A percentile compares a stretch with the other conserved stretches of the same genome.
These are phyloP conservation scores for Talaromyces pinophilus DNA, from an alignment of 2,329 filamentous ascomycete species.

Conservation along the genomic window DNA sequence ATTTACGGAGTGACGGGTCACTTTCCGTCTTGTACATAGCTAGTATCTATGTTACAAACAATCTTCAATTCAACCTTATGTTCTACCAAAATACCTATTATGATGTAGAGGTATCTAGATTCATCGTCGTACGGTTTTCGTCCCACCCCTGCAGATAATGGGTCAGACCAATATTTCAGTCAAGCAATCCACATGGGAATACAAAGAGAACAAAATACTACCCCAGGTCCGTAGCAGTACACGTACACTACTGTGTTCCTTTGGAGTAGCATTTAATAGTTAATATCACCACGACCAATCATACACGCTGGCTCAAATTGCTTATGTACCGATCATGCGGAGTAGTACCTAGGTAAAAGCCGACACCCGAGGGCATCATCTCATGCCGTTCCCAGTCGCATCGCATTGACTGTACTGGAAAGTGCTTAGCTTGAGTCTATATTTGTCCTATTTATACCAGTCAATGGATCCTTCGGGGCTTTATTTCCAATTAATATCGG, in stretches of 20 bases:
- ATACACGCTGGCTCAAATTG: not conserved
- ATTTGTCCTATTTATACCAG: not conserved
- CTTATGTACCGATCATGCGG: not conserved
- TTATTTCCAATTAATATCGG: not conserved
- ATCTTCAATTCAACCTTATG: not conserved
- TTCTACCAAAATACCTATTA: not conserved
- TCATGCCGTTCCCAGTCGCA: not conserved
- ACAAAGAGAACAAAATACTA: not conserved
- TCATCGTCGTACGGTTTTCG: not conserved
- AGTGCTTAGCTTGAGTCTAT: not conserved
- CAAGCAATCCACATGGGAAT: not conserved
- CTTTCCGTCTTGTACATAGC: constrained; percentile 11
- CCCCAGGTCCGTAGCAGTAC: not conserved
- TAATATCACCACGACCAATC: not conserved
- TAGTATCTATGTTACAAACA: constrained; percentile 12
- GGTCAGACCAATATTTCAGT: not conserved
- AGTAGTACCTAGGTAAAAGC: not conserved
- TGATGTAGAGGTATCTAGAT: not conserved
- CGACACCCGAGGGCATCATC: not conserved
- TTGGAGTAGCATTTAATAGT: not conserved
- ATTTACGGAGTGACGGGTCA: constrained; percentile 19
- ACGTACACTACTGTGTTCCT: not conserved
- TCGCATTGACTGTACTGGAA: not conserved
- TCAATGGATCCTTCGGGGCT: not conserved
- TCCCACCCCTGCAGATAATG: not conserved